phyloP scores from a whole-genome alignment of 371 early-diverging fungal genomes.

The Rhizopus sp. region DNA sequence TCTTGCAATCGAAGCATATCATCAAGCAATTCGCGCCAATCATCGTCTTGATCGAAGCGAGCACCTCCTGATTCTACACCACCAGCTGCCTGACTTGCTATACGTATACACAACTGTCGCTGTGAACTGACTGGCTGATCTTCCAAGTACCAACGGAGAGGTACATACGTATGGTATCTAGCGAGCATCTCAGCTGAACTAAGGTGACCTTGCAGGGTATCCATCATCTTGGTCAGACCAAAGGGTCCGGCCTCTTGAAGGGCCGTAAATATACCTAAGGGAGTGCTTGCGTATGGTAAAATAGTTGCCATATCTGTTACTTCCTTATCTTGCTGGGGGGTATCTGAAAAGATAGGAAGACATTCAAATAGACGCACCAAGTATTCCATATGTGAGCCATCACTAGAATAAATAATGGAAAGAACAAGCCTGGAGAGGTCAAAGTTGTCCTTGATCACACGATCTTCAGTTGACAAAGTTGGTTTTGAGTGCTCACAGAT shows the following conservation, averaged over 20 bases:
- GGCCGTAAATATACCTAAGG: conserved; percentile 40
- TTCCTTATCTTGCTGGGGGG: conserved; percentile 23
- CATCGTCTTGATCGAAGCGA: conserved; percentile 66
- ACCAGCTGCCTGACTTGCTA: conserved; percentile 68
- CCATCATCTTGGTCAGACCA: conserved; percentile 61
- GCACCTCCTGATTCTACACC: conserved; percentile 58
- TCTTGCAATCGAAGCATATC: conserved; percentile 67
- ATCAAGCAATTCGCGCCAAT: conserved; percentile 69
- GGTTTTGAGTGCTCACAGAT: conserved; percentile 65
- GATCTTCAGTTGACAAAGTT: conserved; percentile 50
- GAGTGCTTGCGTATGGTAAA: conserved; percentile 19
- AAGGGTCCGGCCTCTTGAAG: conserved; percentile 48
- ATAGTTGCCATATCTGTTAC: conserved; percentile 33
- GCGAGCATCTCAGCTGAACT: conserved; percentile 66
- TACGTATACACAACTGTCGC: conserved; percentile 61
- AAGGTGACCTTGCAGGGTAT: conserved; percentile 65
- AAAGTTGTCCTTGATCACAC: conserved; percentile 61
- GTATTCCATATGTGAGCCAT: conserved; percentile 40
- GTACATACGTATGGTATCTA: conserved; percentile 61
- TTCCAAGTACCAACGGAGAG: conserved; percentile 62
- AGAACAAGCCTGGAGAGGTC: conserved; percentile 60
- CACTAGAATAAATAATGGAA: conserved; percentile 55
- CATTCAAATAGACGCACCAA: conserved; percentile 66
- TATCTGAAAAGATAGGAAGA: conserved; percentile 62
- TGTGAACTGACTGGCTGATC: conserved; percentile 51